Base-by-base conservation (phyloP, 345 rosid species). In the Eutrema heterophyllum region DNA sequence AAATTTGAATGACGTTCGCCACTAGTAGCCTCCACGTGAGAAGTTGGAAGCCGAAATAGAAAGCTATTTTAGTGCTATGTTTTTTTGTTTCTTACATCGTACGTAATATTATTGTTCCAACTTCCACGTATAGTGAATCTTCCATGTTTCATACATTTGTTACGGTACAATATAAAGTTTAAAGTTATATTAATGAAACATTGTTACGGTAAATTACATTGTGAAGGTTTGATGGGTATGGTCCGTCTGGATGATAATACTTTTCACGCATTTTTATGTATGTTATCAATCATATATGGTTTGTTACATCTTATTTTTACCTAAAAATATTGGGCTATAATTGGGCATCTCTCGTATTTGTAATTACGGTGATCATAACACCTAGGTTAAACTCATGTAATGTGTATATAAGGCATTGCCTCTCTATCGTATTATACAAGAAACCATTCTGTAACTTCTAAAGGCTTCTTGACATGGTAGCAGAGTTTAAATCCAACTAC, bases 21-120 rank as follows among this genome's bases (percentile, higher is more conserved):
- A 68, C 56, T 61, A 51, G 69, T 51, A 50, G 14, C 39, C 61
- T 56, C 45, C 78, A 74, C 63, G 73, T 75, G 79, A 68, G 63
- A 68, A 67, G 45, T 51, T 68, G n/a, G 54, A 67, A 59, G 74
- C 11, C 12, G 4, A 51, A 60, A 58, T 21, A 21, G 14, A 50
- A 50, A 32, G 38, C 39, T 57, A 46, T 27, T 66, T 64, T 56
- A 18, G 54, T 59, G 54, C n/a, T 50, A 58, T 59, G 27, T 57
- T 65, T 56, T 61, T 52, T 0, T 11, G n/a, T 16, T 27, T 56
- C 29, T 66, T 66, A 57, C 35, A 30, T n/a, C 2, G 26, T 50
- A 48, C 38, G 53, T 46, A 49, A 10, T 36, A 27, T 9, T 38
- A 21, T 46, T 65, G 62, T 30, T 48, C 24, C 24, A 21, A 21